A percentile compares a stretch with the other conserved stretches of the same genome.
phyloP scores from a whole-genome alignment of 768 basidiomycete genomes.

The Trametes meyenii region DNA sequence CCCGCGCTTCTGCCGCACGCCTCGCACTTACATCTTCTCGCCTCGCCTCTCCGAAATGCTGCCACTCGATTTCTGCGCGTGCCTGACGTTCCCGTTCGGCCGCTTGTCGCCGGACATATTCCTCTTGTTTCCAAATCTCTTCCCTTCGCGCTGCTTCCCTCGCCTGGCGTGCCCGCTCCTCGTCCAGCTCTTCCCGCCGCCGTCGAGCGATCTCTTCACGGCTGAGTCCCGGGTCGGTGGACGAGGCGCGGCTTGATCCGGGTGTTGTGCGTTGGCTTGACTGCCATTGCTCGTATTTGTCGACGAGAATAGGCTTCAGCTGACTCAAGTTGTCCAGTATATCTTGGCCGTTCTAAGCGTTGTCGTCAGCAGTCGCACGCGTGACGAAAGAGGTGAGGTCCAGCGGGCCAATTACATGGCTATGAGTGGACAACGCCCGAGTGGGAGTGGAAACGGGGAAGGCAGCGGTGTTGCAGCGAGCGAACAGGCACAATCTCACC shows the following conservation, averaged over 20 bases:
- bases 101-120: slow-evolving; percentile 25
- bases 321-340: slow-evolving; percentile 67
- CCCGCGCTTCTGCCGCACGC: slow-evolving; percentile 26
- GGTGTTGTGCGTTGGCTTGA: slow-evolving; percentile 16
- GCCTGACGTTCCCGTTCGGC: slow-evolving; percentile 28
- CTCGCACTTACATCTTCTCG: slow-evolving; percentile 26
- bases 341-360: slow-evolving; percentile 69
- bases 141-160: slow-evolving; percentile 39
- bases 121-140: slow-evolving; percentile 40
- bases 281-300: slow-evolving; percentile 65
- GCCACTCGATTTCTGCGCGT: slow-evolving; percentile 26
- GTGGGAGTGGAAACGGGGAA: too few species aligned
- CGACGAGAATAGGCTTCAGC: slow-evolving; percentile 65
- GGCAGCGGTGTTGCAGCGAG: too few species aligned
- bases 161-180: slow-evolving; percentile 42
- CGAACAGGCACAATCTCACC: too few species aligned
- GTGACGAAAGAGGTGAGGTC: background rate
- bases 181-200: slow-evolving; percentile 38
- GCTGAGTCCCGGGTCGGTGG: slow-evolving; percentile 20
- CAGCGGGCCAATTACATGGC: background rate
- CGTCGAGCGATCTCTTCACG: slow-evolving; percentile 32
- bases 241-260: slow-evolving; percentile 19
- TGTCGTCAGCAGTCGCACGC: background rate
- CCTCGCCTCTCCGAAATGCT: slow-evolving; percentile 22
- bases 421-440: too few species aligned